phyloP scores from a whole-genome alignment of 129 eudicot species.

The Tagetes patula region DNA sequence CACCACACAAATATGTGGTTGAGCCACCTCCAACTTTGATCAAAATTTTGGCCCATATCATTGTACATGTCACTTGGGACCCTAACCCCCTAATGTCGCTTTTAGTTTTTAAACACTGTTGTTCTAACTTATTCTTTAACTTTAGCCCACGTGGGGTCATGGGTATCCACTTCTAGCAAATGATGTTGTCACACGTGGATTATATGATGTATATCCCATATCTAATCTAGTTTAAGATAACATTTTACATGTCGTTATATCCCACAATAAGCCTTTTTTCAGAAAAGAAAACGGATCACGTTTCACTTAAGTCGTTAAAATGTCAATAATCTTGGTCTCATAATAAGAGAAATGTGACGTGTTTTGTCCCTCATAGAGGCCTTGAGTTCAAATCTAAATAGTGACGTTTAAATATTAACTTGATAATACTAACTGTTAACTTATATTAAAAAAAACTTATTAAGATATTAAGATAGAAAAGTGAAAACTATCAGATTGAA shows the following conservation, averaged over 20 bases:
- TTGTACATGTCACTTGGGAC: conserved; percentile 24
- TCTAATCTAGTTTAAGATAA: conserved; percentile 31
- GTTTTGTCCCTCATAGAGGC: too few species aligned
- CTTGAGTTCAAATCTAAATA: too few species aligned
- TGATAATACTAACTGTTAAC: too few species aligned
- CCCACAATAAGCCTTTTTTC: not conserved
- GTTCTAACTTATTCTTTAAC: not conserved
- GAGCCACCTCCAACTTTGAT: conserved; percentile 18
- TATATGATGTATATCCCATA: not conserved
- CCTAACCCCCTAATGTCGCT: conserved; percentile 6
- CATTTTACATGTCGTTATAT: conserved; percentile 4
- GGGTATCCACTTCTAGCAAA: conserved; percentile 37
- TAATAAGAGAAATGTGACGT: too few species aligned
- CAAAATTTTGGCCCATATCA: conserved; percentile 35
- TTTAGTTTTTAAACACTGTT: not conserved
- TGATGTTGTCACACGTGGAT: conserved; percentile 34
- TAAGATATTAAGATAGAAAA: too few species aligned
- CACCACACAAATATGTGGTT: conserved; percentile 54
- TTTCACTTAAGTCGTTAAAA: too few species aligned
- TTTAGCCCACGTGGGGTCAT: conserved; percentile 17
- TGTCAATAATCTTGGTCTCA: too few species aligned
- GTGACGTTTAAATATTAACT: too few species aligned
- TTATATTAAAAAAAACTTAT: too few species aligned
- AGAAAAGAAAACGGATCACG: not conserved
- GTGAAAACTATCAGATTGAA: too few species aligned